These are phyloP conservation scores for Picochlorum sp. DNA, from an alignment of 139 green algal genomes.

Conservation along the genomic window DNA sequence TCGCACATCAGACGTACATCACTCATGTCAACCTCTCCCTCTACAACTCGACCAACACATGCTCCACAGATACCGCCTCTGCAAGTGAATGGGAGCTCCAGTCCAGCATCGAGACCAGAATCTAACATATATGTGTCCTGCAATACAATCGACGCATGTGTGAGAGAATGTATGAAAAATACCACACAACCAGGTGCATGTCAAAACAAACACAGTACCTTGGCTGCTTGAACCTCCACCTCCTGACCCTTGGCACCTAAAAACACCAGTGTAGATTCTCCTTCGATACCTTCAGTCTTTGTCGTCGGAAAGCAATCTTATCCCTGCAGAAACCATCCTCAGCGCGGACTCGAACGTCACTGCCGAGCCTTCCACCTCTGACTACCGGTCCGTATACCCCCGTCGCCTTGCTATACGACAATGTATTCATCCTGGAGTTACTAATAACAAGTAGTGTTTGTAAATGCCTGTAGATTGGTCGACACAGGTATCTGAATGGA, in stretches of 20 bases:
- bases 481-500: no score
- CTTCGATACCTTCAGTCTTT: conserved; percentile 25
- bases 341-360: conserved; percentile 14
- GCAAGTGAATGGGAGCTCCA: conserved; percentile 90
- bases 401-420: no score
- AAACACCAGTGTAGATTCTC: conserved; percentile 54
- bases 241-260: conserved; percentile 45
- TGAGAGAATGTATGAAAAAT: not conserved
- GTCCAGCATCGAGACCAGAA: conserved; percentile 60
- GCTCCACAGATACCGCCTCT: conserved; percentile 60
- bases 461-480: no score
- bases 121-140: conserved; percentile 78
- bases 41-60: conserved; percentile 67
- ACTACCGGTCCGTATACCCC: no score
- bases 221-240: conserved; percentile 38
- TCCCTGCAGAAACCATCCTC: conserved; percentile 61
- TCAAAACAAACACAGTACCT: conserved; percentile 11
- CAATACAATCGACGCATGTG: conserved; percentile 33
- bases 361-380: no score
- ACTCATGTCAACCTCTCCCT: conserved; percentile 63
- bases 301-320: conserved; percentile 34
- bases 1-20: conserved; percentile 42
- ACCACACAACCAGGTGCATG: not conserved
- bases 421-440: no score
- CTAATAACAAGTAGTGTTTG: no score